phyloP scores from a whole-genome alignment of 1,139 yeast species.

The Debaryomyces fabryi region DNA sequence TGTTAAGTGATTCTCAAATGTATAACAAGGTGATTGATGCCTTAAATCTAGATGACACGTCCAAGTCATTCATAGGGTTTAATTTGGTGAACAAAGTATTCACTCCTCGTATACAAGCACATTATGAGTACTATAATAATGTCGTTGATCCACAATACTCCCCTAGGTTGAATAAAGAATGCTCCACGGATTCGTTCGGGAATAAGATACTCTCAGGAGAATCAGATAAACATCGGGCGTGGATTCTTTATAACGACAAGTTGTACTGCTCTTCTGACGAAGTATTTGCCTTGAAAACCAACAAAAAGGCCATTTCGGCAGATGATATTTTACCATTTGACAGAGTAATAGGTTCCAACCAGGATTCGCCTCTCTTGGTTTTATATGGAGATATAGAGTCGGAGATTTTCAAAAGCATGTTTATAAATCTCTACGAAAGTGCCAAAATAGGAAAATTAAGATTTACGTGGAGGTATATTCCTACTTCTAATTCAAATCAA shows the following conservation, averaged over 20 bases:
- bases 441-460: conserved; percentile 68
- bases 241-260: conserved; percentile 56
- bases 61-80: conserved; percentile 46
- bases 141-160: conserved; percentile 26
- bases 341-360: conserved; percentile 54
- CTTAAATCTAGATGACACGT: conserved; percentile 22
- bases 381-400: conserved; percentile 58
- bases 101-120: conserved; percentile 67
- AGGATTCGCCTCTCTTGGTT: conserved; percentile 41
- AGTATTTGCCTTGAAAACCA: conserved; percentile 66
- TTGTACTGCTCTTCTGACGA: conserved; percentile 68
- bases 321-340: conserved; percentile 50
- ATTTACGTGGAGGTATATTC: conserved; percentile 75
- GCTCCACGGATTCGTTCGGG: conserved; percentile 43
- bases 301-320: conserved; percentile 20
- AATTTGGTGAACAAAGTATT: conserved; percentile 54
- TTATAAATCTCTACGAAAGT: conserved; percentile 59
- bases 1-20: conserved; percentile 37
- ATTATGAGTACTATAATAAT: conserved; percentile 53
- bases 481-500: conserved; percentile 21
- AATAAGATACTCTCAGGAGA: conserved; percentile 21
- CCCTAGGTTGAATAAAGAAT: conserved; percentile 22
- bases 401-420: conserved; percentile 55
- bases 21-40: conserved; percentile 38
- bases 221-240: conserved; percentile 39